Evolutionary conservation across 805 yeast species (phyloP).

Genomic region (Teunomyces cretensis): DNA sequence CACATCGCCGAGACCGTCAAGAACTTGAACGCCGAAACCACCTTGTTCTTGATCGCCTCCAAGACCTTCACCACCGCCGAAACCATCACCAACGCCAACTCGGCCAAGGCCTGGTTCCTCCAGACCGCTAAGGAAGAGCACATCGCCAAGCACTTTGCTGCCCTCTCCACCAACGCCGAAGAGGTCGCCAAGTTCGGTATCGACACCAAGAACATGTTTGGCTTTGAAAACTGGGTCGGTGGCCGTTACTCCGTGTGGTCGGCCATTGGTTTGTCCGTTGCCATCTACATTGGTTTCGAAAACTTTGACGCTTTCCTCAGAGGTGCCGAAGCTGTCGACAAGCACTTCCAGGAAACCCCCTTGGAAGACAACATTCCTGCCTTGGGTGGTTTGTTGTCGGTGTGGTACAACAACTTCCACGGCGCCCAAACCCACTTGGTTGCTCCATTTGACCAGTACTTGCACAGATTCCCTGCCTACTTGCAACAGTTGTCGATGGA

Average conservation of each 20-base stretch:
- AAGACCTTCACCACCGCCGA: constrained; percentile 99
- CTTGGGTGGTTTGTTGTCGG: constrained; percentile 88
- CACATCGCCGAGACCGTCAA: constrained; percentile 91
- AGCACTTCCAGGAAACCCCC: constrained; percentile 83
- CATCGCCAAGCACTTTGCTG: constrained; percentile 97
- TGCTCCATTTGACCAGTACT: constrained; percentile 97
- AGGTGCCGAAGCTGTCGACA: constrained; percentile 98
- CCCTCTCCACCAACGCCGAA: constrained; percentile 86
- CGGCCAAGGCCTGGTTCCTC: constrained; percentile 95
- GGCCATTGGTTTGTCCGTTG: constrained; percentile 94
- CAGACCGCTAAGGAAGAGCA: constrained; percentile 62
- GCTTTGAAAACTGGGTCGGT: constrained; percentile 98
- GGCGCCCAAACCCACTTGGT: constrained; percentile 98
- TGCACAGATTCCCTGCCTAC: constrained; percentile 99
- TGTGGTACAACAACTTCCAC: constrained; percentile 98
- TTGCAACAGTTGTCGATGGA: constrained; percentile 98
- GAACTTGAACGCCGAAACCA: constrained; percentile 80
- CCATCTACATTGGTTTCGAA: constrained; percentile 92
- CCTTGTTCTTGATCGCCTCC: constrained; percentile 88
- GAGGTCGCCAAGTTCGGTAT: constrained; percentile 96
- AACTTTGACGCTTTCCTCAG: constrained; percentile 88
- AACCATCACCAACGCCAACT: constrained; percentile 92
- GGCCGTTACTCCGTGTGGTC: constrained; percentile 99
- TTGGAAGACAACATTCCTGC: constrained; percentile 89
- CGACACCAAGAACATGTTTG: constrained; percentile 97